These are phyloP conservation scores for Aspergillus candidus DNA, from an alignment of 2,329 filamentous ascomycete species.

Conservation along the genomic window DNA sequence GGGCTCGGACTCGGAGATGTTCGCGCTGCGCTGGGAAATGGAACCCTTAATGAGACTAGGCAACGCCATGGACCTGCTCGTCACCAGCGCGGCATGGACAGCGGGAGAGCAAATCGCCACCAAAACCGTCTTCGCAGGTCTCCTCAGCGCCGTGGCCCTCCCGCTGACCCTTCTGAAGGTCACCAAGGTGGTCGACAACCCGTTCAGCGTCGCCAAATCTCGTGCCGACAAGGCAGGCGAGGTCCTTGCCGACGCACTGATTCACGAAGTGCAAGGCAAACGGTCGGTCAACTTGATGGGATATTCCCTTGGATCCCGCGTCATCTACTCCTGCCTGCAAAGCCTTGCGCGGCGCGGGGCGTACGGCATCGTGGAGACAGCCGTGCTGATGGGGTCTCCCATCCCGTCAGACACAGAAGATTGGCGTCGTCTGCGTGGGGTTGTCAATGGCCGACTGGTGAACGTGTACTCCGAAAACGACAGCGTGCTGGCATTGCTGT, in stretches of 20 bases:
- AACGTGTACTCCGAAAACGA: constrained; percentile 88
- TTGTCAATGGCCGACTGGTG: constrained; percentile 74
- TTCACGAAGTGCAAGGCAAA: constrained; percentile 76
- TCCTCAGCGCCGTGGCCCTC: constrained; percentile 62
- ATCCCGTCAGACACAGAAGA: constrained; percentile 64
- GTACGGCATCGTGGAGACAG: constrained; percentile 78
- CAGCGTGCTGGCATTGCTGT: constrained; percentile 79
- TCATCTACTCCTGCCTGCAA: constrained; percentile 77
- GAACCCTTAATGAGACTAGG: constrained; percentile 72
- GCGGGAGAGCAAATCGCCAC: constrained; percentile 72
- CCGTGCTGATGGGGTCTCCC: constrained; percentile 75
- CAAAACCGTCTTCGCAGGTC: constrained; percentile 60
- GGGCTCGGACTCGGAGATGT: constrained; percentile 67
- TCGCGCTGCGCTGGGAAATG: constrained; percentile 77
- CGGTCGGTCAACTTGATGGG: constrained; percentile 73
- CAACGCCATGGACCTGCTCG: constrained; percentile 66
- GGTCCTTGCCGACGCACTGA: constrained; percentile 73
- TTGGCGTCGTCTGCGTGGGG: constrained; percentile 70
- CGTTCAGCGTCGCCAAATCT: constrained; percentile 69
- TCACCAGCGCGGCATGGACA: constrained; percentile 73
- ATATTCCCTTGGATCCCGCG: constrained; percentile 72
- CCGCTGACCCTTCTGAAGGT: constrained; percentile 62
- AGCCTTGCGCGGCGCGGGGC: constrained; percentile 69
- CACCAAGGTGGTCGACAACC: constrained; percentile 69
- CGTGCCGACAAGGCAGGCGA: constrained; percentile 73